Conservation (phyloP, 1,139 yeast species). For the Nadsonia starkeyi-henricii region DNA sequence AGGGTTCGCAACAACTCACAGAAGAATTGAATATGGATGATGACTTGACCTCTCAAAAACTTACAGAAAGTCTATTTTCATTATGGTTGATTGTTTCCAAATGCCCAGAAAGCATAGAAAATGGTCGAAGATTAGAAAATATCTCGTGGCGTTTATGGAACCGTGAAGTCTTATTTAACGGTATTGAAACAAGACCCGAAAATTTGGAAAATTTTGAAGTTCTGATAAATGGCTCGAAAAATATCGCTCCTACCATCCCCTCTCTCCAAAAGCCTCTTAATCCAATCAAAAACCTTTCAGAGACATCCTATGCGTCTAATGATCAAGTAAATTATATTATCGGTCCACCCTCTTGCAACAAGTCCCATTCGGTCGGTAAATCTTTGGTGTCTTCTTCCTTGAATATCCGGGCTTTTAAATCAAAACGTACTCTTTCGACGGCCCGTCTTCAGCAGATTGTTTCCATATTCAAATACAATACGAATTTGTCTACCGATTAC, state of each 20-base stretch:
- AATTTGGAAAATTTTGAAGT: not conserved
- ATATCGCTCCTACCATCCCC: not conserved
- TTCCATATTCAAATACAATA: not conserved
- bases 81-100: constrained; percentile 43
- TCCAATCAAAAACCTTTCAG: too few species aligned
- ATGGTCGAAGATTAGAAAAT: constrained; percentile 43
- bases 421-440: not conserved
- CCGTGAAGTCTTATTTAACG: constrained; percentile 26
- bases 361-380: not conserved
- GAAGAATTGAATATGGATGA: not conserved
- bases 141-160: constrained; percentile 47
- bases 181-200: constrained; percentile 2
- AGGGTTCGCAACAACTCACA: not conserved
- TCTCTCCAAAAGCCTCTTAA: not conserved
- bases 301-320: not conserved
- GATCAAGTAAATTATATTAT: not conserved
- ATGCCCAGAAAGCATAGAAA: constrained; percentile 35
- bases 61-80: constrained; percentile 11
- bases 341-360: not conserved
- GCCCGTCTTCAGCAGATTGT: not conserved
- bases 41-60: not conserved
- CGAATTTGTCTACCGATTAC: not conserved
- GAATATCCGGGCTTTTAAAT: not conserved
- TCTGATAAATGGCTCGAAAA: not conserved
- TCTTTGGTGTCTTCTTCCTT: not conserved